Conservation (phyloP, 768 basidiomycete species). For the Tubosaeta sp. region DNA sequence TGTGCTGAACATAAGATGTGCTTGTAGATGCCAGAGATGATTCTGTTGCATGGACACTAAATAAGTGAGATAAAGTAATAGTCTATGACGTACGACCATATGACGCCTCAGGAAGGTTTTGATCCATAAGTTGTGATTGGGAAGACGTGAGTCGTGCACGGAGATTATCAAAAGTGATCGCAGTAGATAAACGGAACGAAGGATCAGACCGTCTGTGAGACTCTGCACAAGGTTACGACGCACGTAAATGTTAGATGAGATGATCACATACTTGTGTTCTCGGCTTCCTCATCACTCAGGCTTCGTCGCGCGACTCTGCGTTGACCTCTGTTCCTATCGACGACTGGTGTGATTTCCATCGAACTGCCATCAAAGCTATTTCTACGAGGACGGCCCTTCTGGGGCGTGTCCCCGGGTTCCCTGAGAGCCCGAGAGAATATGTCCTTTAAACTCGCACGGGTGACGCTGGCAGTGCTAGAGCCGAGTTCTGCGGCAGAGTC, state of each 20-base stretch:
- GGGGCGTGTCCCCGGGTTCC: constrained; percentile 61
- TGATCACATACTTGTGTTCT: constrained; percentile 46
- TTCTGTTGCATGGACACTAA: constrained; percentile 8
- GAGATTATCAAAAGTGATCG: constrained; percentile 43
- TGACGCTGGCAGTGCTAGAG: constrained; percentile 40
- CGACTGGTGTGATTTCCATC: constrained; percentile 50
- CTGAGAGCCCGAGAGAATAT: constrained; percentile 65
- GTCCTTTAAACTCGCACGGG: constrained; percentile 56
- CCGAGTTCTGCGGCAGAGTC: constrained; percentile 20
- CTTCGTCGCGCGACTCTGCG: constrained; percentile 54
- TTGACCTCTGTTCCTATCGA: constrained; percentile 38
- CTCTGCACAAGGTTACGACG: constrained; percentile 15
- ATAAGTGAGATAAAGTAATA: neutral
- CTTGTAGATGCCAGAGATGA: constrained; percentile 15
- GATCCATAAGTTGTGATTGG: constrained; percentile 35
- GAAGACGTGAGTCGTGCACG: constrained; percentile 42
- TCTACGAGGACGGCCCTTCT: constrained; percentile 46
- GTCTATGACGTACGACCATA: constrained; percentile 34
- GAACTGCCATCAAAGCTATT: constrained; percentile 61
- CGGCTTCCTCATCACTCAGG: constrained; percentile 65
- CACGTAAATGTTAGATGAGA: constrained; percentile 7
- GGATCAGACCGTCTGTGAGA: constrained; percentile 25
- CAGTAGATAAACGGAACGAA: constrained; percentile 42
- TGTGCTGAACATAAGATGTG: constrained; percentile 13
- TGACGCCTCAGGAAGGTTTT: constrained; percentile 29